A percentile compares a stretch with the other conserved stretches of the same genome.
phyloP scores from a whole-genome alignment of 148 eudicot genomes.

The Rhododendron molle region DNA sequence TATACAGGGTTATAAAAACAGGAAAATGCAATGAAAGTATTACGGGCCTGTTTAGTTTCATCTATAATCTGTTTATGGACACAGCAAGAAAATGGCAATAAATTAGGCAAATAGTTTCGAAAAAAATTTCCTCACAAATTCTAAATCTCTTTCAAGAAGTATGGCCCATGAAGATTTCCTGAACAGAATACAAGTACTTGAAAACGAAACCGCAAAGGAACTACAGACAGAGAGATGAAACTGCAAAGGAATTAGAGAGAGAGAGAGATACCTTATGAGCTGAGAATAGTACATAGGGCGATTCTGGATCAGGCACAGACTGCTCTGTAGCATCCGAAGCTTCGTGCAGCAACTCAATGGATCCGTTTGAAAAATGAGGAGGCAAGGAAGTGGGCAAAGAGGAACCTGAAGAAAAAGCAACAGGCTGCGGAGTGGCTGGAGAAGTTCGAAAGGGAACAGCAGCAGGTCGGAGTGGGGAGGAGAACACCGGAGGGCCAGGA shows the following conservation, averaged over 20 bases:
- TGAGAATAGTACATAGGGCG: slow-evolving; percentile 66
- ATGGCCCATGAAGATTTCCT: background rate
- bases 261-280: slow-evolving; percentile 61
- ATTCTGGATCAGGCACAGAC: slow-evolving; percentile 25
- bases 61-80: background rate
- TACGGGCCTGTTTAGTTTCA: background rate
- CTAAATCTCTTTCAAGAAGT: background rate
- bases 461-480: slow-evolving; percentile 81
- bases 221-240: background rate
- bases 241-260: background rate
- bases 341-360: slow-evolving; percentile 28
- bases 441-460: slow-evolving; percentile 90
- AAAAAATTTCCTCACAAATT: background rate
- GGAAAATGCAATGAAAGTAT: background rate
- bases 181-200: background rate
- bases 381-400: slow-evolving; percentile 69
- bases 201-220: background rate
- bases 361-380: slow-evolving; percentile 47
- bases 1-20: background rate
- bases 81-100: background rate
- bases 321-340: slow-evolving; percentile 36
- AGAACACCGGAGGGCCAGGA: slow-evolving; percentile 86
- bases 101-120: background rate
- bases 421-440: slow-evolving; percentile 87
- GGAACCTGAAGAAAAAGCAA: slow-evolving; percentile 48